Base-by-base conservation (phyloP, 1,284 basidiomycete species). In the Cutaneotrichosporon mucoides region DNA sequence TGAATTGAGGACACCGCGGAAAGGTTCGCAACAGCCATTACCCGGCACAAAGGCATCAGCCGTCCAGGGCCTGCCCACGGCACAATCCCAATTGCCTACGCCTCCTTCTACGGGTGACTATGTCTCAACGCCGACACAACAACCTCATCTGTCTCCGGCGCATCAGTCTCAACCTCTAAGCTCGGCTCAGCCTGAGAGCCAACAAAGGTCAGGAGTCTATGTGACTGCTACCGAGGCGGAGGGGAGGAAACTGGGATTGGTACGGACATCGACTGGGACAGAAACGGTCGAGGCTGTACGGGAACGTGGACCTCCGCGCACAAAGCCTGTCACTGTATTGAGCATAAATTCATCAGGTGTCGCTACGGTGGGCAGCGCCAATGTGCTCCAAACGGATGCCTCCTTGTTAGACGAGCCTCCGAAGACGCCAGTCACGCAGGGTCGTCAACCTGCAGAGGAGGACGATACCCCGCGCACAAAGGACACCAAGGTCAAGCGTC, bases 191-290 rank as follows among this genome's bases (percentile, higher is more conserved):
- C 24, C 24, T 24, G 24, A 24, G 24, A 24, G 24, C 24, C 24
- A 24, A 24, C 38, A 40, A 15, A 33, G 11, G 5, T 60, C 62
- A 24, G 68, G 69, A 2, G 66, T 75, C 13, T 68, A 68, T 36
- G 70, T 76, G 33, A 71, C 68, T 11, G 44, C 60, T 1, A 67
- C 71, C 24, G 63, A 68, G 35, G 67, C 68, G 34, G 71, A 73
- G 55, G 74, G 74, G 1, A 62, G 74, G n/a, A 73, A 73, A 48
- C 58, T 76, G 7, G 69, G 68, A 8, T 34, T 76, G 4, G 59
- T 68, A 2, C 66, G 65, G 24, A 64, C 65, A 36, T 65, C 66
- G 10, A 65, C 63, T n/a, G 66, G 65, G n/a, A 63, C 62, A n/a
- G 69, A 71, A 47, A 55, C 53, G 5, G 50, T 65, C 5, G 65